Evolutionary conservation across 257 asterid genomes (phyloP).

Genomic region (Solanum boliviense): DNA sequence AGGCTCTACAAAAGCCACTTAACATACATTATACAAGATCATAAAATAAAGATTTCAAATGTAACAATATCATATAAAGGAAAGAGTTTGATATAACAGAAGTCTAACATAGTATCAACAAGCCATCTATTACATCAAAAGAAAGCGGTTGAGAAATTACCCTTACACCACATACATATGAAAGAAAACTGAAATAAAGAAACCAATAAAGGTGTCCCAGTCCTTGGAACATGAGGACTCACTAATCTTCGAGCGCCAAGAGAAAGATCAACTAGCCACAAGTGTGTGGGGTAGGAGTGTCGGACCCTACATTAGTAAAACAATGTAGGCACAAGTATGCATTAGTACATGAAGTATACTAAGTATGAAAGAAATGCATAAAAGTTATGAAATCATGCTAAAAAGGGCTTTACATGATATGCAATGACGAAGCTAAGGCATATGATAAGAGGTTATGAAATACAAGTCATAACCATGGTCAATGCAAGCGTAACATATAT

Average conservation of each 20-base stretch:
- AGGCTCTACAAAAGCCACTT: neutral
- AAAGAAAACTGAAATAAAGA: neutral
- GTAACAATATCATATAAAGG: neutral
- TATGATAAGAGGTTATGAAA: neutral
- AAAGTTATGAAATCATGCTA: neutral
- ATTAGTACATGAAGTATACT: neutral
- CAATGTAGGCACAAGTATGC: neutral
- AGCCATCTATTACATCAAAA: neutral
- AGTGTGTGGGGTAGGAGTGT: neutral
- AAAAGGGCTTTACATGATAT: neutral
- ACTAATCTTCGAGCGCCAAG: neutral
- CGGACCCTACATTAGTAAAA: neutral
- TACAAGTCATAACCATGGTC: neutral
- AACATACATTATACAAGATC: neutral
- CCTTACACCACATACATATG: neutral
- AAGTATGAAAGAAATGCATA: neutral
- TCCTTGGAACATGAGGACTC: neutral
- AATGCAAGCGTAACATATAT: neutral
- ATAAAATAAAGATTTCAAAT: too few species aligned
- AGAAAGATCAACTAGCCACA: neutral
- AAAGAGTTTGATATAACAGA: neutral
- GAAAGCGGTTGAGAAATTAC: neutral
- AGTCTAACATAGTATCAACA: neutral
- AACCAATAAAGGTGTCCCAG: neutral
- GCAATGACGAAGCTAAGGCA: neutral